Base-by-base conservation (phyloP, 176 grass and related monocot species). In the Echinochloa phyllopogon region DNA sequence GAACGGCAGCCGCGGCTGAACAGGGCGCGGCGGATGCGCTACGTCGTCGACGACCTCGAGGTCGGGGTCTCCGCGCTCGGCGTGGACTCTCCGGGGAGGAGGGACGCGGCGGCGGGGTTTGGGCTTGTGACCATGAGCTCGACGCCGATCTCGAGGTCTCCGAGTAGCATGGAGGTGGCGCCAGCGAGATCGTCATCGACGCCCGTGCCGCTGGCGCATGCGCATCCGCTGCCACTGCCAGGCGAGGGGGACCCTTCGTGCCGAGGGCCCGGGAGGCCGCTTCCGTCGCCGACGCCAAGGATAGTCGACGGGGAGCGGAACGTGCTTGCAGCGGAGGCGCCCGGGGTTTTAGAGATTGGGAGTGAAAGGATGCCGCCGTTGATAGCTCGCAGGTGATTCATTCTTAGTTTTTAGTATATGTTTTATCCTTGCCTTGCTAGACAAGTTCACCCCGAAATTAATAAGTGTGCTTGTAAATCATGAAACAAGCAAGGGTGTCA, bases 1-100 rank as follows among this genome's bases (percentile, higher is more conserved):
- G 82, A 92, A 7, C 61, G 52, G 39, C 91, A 89, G 74, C 89
- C 88, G 56, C 88, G 88, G 45, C 88, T 99, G 21, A 88, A 47
- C 27, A 92, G 94, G 68, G 81, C 78, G 36, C 88, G 78, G 39
- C 88, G 89, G 77, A 74, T 86, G 74, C 89, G 89, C 66, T 86
- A 89, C 40, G 81, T 87, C 59, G 88, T 88, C 40, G 88, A 79
- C 41, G 91, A 95, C 45, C 50, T 84, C 40, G 95, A 90, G 44
- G 77, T 88, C 52, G 90, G 90, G 60, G 79, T 65, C 56, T 85
- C 91, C 67, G 83, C 64, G 38, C 65, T 90, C 59, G 65, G 73
- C 51, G 51, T 86, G 50, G 74, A 90, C 47, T 63, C 82, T 37
- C 50, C 84, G 21, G 58, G 66, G 10, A 76, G 59, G 47, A 65